phyloP scores from a whole-genome alignment of 306 rosid genomes.

The Purshia tridentata region DNA sequence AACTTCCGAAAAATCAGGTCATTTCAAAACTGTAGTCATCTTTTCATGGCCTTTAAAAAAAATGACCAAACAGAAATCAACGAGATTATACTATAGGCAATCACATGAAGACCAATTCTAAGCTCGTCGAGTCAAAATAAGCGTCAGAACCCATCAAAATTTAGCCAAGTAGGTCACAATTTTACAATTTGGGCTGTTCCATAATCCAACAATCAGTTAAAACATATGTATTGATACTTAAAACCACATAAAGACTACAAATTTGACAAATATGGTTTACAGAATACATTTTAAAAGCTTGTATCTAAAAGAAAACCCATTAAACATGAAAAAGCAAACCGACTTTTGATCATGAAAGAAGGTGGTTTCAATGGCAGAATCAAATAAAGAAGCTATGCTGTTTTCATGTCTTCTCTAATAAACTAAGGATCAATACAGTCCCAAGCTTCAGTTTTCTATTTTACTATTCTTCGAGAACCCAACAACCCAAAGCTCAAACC shows the following conservation, averaged over 20 bases:
- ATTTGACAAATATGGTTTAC: not conserved
- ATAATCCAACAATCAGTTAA: not conserved
- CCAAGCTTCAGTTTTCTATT: not conserved
- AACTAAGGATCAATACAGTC: not conserved
- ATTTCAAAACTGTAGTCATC: not conserved
- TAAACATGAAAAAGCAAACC: not conserved
- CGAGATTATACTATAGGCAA: not conserved
- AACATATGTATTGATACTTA: not conserved
- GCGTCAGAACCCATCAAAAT: not conserved
- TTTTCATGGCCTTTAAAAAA: not conserved
- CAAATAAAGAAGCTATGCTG: not conserved
- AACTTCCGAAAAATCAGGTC: not conserved
- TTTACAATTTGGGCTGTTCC: not conserved
- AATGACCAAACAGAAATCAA: not conserved
- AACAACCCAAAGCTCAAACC: not conserved
- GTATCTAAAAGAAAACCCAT: not conserved
- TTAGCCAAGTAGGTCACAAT: not conserved
- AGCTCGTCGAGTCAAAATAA: not conserved
- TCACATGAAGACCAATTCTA: not conserved
- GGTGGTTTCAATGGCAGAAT: not conserved
- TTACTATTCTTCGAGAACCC: not conserved
- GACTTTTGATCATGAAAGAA: not conserved
- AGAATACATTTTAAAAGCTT: not conserved
- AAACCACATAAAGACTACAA: not conserved
- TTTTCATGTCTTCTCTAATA: not conserved